These are phyloP conservation scores for Entomortierella beljakovae DNA, from an alignment of 192 early-diverging fungal genomes.

Conservation along the genomic window DNA sequence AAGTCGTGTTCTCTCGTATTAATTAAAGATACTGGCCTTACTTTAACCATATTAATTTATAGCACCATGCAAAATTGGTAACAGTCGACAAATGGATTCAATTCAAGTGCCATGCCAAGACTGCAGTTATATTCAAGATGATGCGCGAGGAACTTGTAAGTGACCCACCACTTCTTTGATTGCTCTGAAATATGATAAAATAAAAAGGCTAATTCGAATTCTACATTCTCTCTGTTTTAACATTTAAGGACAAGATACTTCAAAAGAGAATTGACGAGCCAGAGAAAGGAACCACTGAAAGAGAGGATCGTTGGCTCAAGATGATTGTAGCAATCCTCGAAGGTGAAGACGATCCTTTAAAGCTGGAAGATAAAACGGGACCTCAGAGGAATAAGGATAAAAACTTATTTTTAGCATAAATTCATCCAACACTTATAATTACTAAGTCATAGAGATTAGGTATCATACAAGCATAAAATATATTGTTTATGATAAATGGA, in stretches of 20 bases:
- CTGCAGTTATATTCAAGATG: slow-evolving; percentile 63
- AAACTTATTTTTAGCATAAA: slow-evolving; percentile 40
- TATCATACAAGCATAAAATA: neutral
- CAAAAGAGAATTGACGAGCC: slow-evolving; percentile 52
- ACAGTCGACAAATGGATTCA: slow-evolving; percentile 65
- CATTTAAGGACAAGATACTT: slow-evolving; percentile 51
- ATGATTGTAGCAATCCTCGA: slow-evolving; percentile 52
- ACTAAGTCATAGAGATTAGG: neutral
- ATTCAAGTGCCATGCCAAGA: slow-evolving; percentile 64
- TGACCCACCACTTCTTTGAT: neutral
- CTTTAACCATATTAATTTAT: neutral
- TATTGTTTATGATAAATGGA: neutral
- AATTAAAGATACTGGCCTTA: neutral
- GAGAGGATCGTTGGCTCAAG: slow-evolving; percentile 45
- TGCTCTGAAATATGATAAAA: neutral
- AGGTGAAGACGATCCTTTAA: slow-evolving; percentile 39
- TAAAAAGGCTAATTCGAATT: neutral
- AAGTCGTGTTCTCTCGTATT: neutral
- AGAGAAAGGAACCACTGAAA: slow-evolving; percentile 35
- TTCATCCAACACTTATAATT: neutral
- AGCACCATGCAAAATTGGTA: slow-evolving; percentile 58
- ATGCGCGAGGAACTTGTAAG: slow-evolving; percentile 61
- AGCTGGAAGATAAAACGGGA: slow-evolving; percentile 33
- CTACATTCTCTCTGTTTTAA: neutral
- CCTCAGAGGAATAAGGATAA: slow-evolving; percentile 29